phyloP scores from a whole-genome alignment of 1,139 yeast genomes.

The Sporopachydermia cereana region DNA sequence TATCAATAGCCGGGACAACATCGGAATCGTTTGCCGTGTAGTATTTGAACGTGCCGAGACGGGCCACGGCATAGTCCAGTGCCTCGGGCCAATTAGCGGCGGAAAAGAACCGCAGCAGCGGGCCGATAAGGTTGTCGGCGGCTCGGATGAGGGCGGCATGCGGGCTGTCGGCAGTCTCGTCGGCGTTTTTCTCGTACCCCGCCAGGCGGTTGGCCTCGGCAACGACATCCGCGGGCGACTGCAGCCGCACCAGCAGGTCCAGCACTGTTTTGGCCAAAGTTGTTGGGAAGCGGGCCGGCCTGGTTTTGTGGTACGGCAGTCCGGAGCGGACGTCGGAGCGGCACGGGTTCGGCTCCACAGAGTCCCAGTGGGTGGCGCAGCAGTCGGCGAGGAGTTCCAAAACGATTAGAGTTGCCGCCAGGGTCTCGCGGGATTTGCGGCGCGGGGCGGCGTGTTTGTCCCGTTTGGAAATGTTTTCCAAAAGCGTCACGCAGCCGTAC shows the following conservation, averaged over 20 bases:
- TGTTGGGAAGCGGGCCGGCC: background rate
- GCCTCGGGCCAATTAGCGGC: slow-evolving; percentile 12
- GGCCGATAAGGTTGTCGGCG: slow-evolving; percentile 1
- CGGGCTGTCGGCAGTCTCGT: background rate
- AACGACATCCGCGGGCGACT: background rate
- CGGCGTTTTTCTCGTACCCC: slow-evolving; percentile 5
- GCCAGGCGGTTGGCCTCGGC: slow-evolving; percentile 7
- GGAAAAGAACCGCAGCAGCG: slow-evolving; percentile 6
- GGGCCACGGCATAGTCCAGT: slow-evolving; percentile 29
- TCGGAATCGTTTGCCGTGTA: slow-evolving; percentile 23
- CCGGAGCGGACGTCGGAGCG: background rate
- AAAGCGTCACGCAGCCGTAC: slow-evolving; percentile 13
- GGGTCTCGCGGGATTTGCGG: background rate
- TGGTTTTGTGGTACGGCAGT: background rate
- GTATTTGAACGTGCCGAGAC: slow-evolving; percentile 9
- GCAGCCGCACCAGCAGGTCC: background rate
- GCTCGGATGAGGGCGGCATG: slow-evolving; percentile 5
- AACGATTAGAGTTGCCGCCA: background rate
- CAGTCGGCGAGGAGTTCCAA: slow-evolving; percentile 3
- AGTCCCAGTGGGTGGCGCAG: slow-evolving; percentile 3
- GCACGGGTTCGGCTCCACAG: background rate
- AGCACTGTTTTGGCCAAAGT: background rate
- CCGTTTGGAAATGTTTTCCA: slow-evolving; percentile 12
- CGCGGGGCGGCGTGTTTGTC: background rate
- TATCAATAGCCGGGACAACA: slow-evolving; percentile 38